Evolutionary conservation across 352 stramenopile species (phyloP).

Genomic region (Globisporangium lucens): DNA sequence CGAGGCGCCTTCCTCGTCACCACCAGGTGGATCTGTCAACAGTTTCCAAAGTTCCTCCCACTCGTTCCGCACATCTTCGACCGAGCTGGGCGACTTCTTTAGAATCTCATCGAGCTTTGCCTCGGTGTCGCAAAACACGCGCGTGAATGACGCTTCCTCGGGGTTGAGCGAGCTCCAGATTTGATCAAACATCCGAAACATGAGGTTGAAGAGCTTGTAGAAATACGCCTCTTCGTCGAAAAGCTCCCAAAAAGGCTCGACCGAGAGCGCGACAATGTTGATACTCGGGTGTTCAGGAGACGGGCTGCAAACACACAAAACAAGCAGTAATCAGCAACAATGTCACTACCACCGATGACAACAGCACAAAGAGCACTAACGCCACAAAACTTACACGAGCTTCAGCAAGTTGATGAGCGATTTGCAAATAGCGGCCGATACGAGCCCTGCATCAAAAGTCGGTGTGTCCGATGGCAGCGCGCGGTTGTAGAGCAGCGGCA

Average conservation of each 20-base stretch:
- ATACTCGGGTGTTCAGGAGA: slow-evolving; percentile 57
- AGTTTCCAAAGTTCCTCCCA: slow-evolving; percentile 54
- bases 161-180: slow-evolving; percentile 57
- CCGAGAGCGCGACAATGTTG: slow-evolving; percentile 72
- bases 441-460: slow-evolving; percentile 67
- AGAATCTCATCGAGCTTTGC: slow-evolving; percentile 64
- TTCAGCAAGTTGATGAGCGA: slow-evolving; percentile 71
- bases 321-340: background rate
- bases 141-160: slow-evolving; percentile 75
- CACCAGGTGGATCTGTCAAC: slow-evolving; percentile 22
- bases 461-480: slow-evolving; percentile 52
- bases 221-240: slow-evolving; percentile 83
- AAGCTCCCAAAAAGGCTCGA: slow-evolving; percentile 82
- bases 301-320: slow-evolving; percentile 25
- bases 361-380: background rate
- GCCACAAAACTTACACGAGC: slow-evolving; percentile 50
- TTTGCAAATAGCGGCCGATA: slow-evolving; percentile 66
- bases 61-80: slow-evolving; percentile 65
- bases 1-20: slow-evolving; percentile 30
- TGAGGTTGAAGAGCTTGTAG: slow-evolving; percentile 70
- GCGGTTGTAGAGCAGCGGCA: slow-evolving; percentile 46
- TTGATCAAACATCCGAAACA: slow-evolving; percentile 76
- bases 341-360: background rate
- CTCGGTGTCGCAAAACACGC: slow-evolving; percentile 76
- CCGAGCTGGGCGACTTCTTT: slow-evolving; percentile 48